A percentile compares a stretch with the other conserved stretches of the same genome.
Conservation (phyloP, 805 yeast species). For the Lachancea dasiensis region DNA sequence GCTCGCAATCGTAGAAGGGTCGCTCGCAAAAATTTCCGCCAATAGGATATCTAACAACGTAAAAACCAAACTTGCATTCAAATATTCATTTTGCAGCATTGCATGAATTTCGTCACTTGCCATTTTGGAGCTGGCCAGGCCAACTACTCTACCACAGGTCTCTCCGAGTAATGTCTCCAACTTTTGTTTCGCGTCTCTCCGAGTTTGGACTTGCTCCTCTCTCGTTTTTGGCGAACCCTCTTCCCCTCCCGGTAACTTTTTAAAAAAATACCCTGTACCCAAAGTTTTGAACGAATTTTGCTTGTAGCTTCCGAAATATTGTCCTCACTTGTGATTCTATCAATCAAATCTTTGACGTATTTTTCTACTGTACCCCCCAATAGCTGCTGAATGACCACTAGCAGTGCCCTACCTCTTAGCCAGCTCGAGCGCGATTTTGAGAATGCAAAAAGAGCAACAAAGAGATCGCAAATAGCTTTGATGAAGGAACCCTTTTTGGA, state of each 20-base stretch:
- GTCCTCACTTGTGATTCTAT: conserved; percentile 30
- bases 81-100: conserved; percentile 65
- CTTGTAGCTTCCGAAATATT: conserved; percentile 39
- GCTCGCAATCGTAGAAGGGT: conserved; percentile 2
- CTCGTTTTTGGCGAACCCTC: neutral
- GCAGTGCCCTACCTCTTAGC: conserved; percentile 79
- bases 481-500: conserved; percentile 46
- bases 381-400: conserved; percentile 75
- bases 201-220: conserved; percentile 21
- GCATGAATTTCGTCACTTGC: conserved; percentile 59
- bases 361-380: conserved; percentile 85
- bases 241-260: conserved; percentile 29
- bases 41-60: conserved; percentile 54
- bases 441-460: conserved; percentile 63
- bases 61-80: conserved; percentile 60
- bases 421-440: conserved; percentile 56
- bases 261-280: conserved; percentile 50
- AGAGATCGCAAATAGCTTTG: conserved; percentile 73
- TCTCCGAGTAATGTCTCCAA: conserved; percentile 56
- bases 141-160: conserved; percentile 67
- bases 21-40: conserved; percentile 27
- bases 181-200: conserved; percentile 52
- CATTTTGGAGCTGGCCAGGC: conserved; percentile 51
- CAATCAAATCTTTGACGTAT: conserved; percentile 41
- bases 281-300: conserved; percentile 29